These are phyloP conservation scores for Cardiospermum halicacabum DNA, from an alignment of 345 rosid species.

Conservation along the genomic window DNA sequence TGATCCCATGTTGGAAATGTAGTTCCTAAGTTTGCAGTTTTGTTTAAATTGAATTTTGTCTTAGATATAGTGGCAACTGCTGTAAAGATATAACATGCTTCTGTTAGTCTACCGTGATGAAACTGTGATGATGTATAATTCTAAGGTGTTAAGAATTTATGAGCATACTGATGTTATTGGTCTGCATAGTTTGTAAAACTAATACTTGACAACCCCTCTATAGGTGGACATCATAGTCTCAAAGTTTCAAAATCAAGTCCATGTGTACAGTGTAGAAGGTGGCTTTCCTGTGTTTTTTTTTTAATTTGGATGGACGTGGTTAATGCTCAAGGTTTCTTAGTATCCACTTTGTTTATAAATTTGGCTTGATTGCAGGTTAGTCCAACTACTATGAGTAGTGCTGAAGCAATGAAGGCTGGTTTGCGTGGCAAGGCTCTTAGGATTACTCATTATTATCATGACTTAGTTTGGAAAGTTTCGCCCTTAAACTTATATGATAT, in stretches of 20 bases:
- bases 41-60: not conserved
- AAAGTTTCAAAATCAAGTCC: constrained; percentile 79
- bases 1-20: not conserved
- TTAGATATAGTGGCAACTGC: not conserved
- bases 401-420: constrained; percentile 78
- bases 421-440: constrained; percentile 93
- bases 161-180: no score
- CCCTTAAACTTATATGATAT: constrained; percentile 11
- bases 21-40: not conserved
- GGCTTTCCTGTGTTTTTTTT: constrained; percentile 81
- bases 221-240: constrained; percentile 82
- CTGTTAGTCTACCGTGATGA: no score
- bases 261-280: constrained; percentile 70
- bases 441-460: constrained; percentile 75
- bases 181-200: not conserved
- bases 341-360: constrained; percentile 4
- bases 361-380: constrained; percentile 76
- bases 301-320: constrained; percentile 81
- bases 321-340: not conserved
- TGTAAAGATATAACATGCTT: no score
- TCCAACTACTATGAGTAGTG: constrained; percentile 71
- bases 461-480: constrained; percentile 62
- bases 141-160: not conserved
- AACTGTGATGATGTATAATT: not conserved
- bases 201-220: not conserved